Base-by-base conservation (phyloP, 371 early-diverging fungal genomes). In the Mucor lusitanicus region DNA sequence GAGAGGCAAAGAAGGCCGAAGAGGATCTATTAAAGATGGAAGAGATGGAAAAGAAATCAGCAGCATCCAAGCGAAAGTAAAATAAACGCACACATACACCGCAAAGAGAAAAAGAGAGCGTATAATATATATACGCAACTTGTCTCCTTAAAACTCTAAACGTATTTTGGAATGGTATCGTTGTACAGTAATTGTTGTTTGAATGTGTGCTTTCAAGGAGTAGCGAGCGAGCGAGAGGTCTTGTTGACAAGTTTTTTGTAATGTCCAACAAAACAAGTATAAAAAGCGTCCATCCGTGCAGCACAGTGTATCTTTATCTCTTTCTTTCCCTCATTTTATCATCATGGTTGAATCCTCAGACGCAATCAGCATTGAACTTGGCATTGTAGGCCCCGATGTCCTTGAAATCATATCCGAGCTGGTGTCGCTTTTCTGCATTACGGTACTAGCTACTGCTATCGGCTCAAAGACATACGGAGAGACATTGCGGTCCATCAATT, bases 381-480 rank as follows among this genome's bases (percentile, higher is more conserved):
- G 69, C 44, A 35, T 66, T n/a, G 68, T 73, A 1, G 73, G 76
- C 0, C 82, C 82, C 6, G 82, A 81, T 59, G 21, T 55, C 0
- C 53, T 77, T 3, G 83, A 82, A 56, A 70, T 82, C 17, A 65
- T 69, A 6, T 78, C 83, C 25, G 79, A 82, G 59, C 37, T 76
- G 19, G 75, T 78, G 15, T 82, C 79, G 4, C 46, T 82, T 25
- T 27, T 65, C 15, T 82, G 83, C 55, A 76, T 82, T 21, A 77
- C 80, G 0, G 76, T 80, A 0, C 59, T 83, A 3, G 77, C 79
- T 15, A 30, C 57, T 32, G 78, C 77, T 23, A 60, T 77, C 6
- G 83, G 83, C 13, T 65, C 76, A 60, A 83, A 80, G 60, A 79
- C 83, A 13, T 71, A 59, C 53, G 72, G 76, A n/a, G 81, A 80